Conservation (phyloP, 1,139 yeast genomes). For the Taphrina flavorubra region DNA sequence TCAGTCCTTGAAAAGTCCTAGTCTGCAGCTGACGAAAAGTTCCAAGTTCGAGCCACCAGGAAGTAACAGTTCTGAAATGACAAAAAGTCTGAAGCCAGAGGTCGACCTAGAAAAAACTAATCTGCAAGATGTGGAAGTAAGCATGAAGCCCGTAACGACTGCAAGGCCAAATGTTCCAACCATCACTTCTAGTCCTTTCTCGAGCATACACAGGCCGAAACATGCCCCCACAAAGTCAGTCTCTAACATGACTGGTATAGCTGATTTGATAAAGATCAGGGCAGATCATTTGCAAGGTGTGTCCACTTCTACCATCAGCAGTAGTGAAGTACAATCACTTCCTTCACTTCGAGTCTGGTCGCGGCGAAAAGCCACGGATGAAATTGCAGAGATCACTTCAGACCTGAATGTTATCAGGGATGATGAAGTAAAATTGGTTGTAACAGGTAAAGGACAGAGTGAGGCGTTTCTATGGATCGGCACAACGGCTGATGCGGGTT, state of each 20-base stretch:
- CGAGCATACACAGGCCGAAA: neutral
- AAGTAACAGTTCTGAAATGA: no score
- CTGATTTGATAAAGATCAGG: conserved; percentile 25
- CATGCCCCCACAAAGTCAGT: conserved; percentile 13
- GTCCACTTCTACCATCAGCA: neutral
- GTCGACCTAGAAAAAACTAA: no score
- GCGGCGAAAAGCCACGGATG: neutral
- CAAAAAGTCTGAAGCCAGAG: no score
- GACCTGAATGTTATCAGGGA: neutral
- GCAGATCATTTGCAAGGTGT: neutral
- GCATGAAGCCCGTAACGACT: neutral
- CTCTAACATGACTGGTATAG: conserved; percentile 20
- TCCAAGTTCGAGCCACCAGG: no score
- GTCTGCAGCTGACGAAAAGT: no score
- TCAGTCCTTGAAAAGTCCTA: no score
- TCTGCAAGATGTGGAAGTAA: neutral
- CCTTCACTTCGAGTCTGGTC: neutral
- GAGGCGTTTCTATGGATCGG: conserved; percentile 7
- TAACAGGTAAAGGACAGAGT: neutral
- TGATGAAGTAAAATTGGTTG: conserved; percentile 9
- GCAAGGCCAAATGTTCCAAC: neutral
- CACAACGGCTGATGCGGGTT: neutral
- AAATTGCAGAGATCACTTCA: neutral
- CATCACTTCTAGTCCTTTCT: neutral
- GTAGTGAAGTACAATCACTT: neutral